These are phyloP conservation scores for Solanum hybrid DNA, from an alignment of 305 asterid species.

Conservation along the genomic window DNA sequence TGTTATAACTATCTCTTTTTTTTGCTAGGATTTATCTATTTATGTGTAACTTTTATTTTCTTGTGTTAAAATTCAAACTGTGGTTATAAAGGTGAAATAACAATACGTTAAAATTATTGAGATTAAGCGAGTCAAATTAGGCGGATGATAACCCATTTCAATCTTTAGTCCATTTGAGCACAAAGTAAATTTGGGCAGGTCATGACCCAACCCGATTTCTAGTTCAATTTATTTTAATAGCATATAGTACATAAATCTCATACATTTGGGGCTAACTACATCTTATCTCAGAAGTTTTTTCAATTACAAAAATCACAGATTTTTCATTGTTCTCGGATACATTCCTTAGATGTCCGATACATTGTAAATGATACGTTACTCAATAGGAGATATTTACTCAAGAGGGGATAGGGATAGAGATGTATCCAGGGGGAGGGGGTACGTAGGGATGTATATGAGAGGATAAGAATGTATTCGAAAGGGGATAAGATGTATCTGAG, in stretches of 20 bases:
- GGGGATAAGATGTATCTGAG: background rate
- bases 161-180: background rate
- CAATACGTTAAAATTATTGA: background rate
- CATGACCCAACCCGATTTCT: background rate
- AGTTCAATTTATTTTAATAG: too few relatives aligned
- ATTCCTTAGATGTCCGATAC: background rate
- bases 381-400: too few relatives aligned
- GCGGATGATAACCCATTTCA: background rate
- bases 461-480: background rate
- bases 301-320: background rate
- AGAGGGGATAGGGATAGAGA: background rate
- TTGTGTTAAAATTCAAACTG: too few relatives aligned
- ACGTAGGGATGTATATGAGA: background rate
- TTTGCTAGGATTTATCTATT: background rate
- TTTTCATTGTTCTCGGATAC: background rate
- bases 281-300: background rate
- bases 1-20: background rate
- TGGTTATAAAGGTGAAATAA: background rate
- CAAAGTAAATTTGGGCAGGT: background rate
- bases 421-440: background rate
- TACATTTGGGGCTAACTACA: background rate
- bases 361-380: background rate
- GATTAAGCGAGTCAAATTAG: background rate
- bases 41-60: background rate
- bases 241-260: background rate